phyloP scores from a whole-genome alignment of 1,284 basidiomycete species.

The Anthracocystis setariae region DNA sequence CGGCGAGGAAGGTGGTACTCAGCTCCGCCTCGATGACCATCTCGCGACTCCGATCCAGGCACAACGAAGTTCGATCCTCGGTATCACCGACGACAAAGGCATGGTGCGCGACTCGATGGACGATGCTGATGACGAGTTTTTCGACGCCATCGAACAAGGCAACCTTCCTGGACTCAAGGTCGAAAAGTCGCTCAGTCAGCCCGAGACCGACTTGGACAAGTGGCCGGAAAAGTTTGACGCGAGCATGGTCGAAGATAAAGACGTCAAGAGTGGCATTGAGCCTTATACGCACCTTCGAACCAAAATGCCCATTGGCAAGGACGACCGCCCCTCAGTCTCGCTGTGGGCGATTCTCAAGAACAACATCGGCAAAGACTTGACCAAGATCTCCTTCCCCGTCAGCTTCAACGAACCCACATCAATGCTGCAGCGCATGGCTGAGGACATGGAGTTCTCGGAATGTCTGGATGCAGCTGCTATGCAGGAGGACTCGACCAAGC shows the following conservation, averaged over 20 bases:
- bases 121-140: conserved; percentile 96
- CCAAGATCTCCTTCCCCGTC: conserved; percentile 94
- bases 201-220: conserved; percentile 16
- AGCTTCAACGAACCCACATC: conserved; percentile 83
- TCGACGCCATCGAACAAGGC: conserved; percentile 89
- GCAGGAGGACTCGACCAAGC: conserved; percentile 80
- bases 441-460: conserved; percentile 68
- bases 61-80: conserved; percentile 23
- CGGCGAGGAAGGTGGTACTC: conserved; percentile 31
- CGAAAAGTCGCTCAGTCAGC: conserved; percentile 45
- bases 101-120: conserved; percentile 68
- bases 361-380: conserved; percentile 95
- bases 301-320: conserved; percentile 76
- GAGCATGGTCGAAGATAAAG: conserved; percentile 39
- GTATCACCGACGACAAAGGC: conserved; percentile 30
- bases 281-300: conserved; percentile 77
- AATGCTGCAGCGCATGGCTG: conserved; percentile 80
- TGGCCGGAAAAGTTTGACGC: conserved; percentile 50
- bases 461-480: conserved; percentile 80
- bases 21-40: conserved; percentile 33
- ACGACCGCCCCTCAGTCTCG: conserved; percentile 87
- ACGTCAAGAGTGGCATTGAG: conserved; percentile 26
- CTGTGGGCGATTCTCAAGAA: conserved; percentile 96
- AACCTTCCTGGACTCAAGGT: conserved; percentile 61
- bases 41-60: conserved; percentile 34